Base-by-base conservation (phyloP, 1,284 basidiomycete species). In the Microbotryum silenes-acaulis region DNA sequence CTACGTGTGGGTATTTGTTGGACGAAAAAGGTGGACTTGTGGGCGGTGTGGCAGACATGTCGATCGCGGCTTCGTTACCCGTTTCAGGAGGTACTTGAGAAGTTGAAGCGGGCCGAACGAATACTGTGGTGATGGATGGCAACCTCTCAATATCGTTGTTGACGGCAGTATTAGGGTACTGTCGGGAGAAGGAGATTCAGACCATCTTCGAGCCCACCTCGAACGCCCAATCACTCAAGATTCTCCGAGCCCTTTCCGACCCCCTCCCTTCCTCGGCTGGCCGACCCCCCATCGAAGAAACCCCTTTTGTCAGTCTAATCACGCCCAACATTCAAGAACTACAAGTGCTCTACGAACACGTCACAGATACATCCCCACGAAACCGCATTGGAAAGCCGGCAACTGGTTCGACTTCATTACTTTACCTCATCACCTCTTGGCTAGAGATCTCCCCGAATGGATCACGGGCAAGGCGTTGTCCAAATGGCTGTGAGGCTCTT, bases 1-100 rank as follows among this genome's bases (percentile, higher is more conserved):
- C 92, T 0, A 85, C 89, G 8, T 94, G 92, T 76, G 91, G 86
- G 67, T 83, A 97, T 77, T 78, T 91, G 46, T 77, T 98, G 50
- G 86, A 91, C 72, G 75, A 76, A 25, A 73, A 78, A 12, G 91
- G 92, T 0, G 82, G 84, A 58, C 79, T 98, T 12, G 78, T 86
- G 2, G 83, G 82, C 21, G 96, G 96, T 7, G 83, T 97, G 6
- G 91, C 93, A 6, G 93, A 97, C 74, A 97, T 97, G 89, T 82
- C 79, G 47, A 85, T 91, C 48, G 82, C 84, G 9, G 78, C 83
- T 31, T 46, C 42, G 23, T 33, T 56, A 9, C 44, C 20, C 33
- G 42, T 53, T 53, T 62, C 45, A 56, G 5, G 18, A 82, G 79
- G 76, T 83, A n/a, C 67, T 82, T 50, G 73, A 75, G 47, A 73